Conservation (phyloP, 805 yeast species). For the Candida koratica region DNA sequence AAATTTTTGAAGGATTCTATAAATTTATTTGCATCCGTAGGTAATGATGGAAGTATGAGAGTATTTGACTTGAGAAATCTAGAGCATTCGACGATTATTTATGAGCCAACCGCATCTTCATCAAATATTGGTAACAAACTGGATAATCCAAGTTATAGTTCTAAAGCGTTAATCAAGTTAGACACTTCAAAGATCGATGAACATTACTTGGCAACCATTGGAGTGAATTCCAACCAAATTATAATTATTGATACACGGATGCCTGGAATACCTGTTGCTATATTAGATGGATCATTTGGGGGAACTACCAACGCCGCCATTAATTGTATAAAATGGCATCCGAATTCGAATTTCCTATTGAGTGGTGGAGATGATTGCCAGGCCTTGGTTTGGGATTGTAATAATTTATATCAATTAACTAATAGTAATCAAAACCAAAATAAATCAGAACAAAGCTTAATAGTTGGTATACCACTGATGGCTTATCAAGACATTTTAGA, state of each 20-base stretch:
- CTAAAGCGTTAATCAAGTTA: constrained; percentile 66
- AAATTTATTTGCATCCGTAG: constrained; percentile 83
- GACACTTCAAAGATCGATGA: constrained; percentile 78
- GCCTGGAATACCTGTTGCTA: constrained; percentile 78
- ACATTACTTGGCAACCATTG: constrained; percentile 79
- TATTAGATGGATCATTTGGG: constrained; percentile 53
- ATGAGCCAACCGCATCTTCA: constrained; percentile 57
- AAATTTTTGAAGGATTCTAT: constrained; percentile 71
- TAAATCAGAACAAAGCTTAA: constrained; percentile 10
- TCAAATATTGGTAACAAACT: not conserved
- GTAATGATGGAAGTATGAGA: constrained; percentile 92
- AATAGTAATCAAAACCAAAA: constrained; percentile 2
- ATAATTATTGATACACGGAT: constrained; percentile 77
- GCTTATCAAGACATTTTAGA: constrained; percentile 65
- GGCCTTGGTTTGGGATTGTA: constrained; percentile 64
- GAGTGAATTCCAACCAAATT: constrained; percentile 61
- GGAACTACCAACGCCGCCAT: constrained; percentile 56
- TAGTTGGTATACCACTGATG: constrained; percentile 35
- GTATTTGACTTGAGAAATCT: constrained; percentile 84
- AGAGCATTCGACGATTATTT: constrained; percentile 92
- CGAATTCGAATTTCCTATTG: constrained; percentile 56
- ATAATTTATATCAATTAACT: constrained; percentile 19
- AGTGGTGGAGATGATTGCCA: constrained; percentile 75
- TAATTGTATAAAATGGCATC: constrained; percentile 83
- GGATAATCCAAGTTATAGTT: constrained; percentile 17